A percentile compares a stretch with the other conserved stretches of the same genome.
Conservation (phyloP, 805 yeast genomes). For the Suhomyces faveliae region DNA sequence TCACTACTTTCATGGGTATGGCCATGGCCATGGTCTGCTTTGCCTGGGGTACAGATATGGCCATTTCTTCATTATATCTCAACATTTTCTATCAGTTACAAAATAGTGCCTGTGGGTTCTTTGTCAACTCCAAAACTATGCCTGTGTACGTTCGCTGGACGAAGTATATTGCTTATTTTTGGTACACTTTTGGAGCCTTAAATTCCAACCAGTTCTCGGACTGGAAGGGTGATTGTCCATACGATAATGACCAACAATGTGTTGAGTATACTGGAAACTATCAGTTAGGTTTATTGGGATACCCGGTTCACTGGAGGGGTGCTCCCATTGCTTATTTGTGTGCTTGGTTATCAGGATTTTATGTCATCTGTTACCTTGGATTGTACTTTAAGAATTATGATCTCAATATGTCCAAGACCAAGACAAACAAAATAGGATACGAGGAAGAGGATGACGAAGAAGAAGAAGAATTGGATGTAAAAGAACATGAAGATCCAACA, state of each 20-base stretch:
- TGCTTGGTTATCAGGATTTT: constrained; percentile 21
- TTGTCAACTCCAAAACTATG: constrained; percentile 67
- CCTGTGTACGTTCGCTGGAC: constrained; percentile 89
- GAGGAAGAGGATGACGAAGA: constrained; percentile 13
- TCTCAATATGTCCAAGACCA: constrained; percentile 21
- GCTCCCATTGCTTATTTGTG: constrained; percentile 21
- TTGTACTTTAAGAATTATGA: constrained; percentile 21
- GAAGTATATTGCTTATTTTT: constrained; percentile 69
- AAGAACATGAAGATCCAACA: background rate
- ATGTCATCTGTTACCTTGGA: constrained; percentile 14
- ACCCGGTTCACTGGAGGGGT: constrained; percentile 23
- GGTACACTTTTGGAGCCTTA: constrained; percentile 76
- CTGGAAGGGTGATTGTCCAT: constrained; percentile 57
- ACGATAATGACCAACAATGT: constrained; percentile 17
- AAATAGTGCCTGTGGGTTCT: constrained; percentile 78
- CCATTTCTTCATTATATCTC: constrained; percentile 59
- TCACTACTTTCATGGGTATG: constrained; percentile 57
- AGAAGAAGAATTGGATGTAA: constrained; percentile 7
- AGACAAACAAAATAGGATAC: constrained; percentile 20
- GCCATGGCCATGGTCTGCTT: constrained; percentile 53
- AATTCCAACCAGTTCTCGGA: constrained; percentile 64
- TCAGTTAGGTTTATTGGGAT: constrained; percentile 20
- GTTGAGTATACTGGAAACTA: constrained; percentile 21
- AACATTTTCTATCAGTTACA: constrained; percentile 69
- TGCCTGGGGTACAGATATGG: constrained; percentile 57